Conservation (phyloP, 2,329 filamentous ascomycete genomes). For the Penicillium sp. region DNA sequence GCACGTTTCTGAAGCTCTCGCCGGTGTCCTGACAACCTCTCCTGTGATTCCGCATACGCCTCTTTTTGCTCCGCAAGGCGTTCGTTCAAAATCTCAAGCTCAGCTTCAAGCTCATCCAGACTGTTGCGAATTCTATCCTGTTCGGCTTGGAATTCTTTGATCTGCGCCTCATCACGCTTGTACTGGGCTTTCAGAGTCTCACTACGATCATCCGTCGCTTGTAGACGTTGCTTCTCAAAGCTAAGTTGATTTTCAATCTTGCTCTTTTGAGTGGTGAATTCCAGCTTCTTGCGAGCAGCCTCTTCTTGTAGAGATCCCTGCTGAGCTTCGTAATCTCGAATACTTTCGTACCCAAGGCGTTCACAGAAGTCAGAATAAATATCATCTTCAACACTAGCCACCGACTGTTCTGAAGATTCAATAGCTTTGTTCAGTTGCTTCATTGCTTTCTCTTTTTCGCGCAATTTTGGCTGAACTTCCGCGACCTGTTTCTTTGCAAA, state of each 20-base stretch:
- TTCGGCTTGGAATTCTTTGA: constrained; percentile 66
- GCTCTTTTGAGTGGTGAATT: constrained; percentile 75
- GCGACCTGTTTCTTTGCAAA: constrained; percentile 68
- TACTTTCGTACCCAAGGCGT: constrained; percentile 79
- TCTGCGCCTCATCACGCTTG: constrained; percentile 63
- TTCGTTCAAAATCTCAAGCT: constrained; percentile 72
- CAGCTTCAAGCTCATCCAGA: constrained; percentile 68
- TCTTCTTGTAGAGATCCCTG: constrained; percentile 92
- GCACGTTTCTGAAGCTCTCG: constrained; percentile 77
- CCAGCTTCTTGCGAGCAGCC: constrained; percentile 76
- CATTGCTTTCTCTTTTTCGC: constrained; percentile 66
- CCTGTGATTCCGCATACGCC: constrained; percentile 64
- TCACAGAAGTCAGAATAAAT: constrained; percentile 83
- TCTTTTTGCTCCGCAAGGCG: constrained; percentile 65
- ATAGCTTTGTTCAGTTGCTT: constrained; percentile 58
- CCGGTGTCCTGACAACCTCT: constrained; percentile 73
- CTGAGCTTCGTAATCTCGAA: constrained; percentile 88
- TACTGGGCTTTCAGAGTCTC: constrained; percentile 63
- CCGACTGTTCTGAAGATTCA: constrained; percentile 56
- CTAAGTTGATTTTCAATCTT: constrained; percentile 58
- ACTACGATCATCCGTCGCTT: constrained; percentile 66
- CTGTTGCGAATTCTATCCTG: constrained; percentile 71
- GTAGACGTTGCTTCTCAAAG: constrained; percentile 67
- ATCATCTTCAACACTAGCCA: constrained; percentile 80
- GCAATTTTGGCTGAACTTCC: constrained; percentile 73